Evolutionary conservation across 305 asterid genomes (phyloP), one percentile per base, ranked within the genome.

Genomic region (Fraxinus dipetala): DNA sequence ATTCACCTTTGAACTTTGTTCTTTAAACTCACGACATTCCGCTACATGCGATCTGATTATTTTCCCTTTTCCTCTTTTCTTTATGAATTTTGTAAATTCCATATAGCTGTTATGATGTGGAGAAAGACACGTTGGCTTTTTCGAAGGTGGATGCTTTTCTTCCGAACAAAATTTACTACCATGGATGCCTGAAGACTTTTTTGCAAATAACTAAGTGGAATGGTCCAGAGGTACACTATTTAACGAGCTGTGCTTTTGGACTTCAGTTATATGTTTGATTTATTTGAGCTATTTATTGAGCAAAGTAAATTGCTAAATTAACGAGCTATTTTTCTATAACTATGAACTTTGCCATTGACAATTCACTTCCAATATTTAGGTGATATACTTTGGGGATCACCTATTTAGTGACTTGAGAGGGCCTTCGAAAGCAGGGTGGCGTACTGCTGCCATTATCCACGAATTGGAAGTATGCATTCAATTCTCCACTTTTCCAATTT

Each of bases 341-440:
- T 76, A 26, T 65, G 40, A 61, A 36, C 70, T 28, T 74, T 72
- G 10, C 79, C 45, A 45, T 70, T 84, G 75, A 35, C 48, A 70
- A 79, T 69, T 18, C 75, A 72, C 70, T 65, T 30, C 8, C 6
- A 26, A 75, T 59, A 24, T 26, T 69, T 82, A 95, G 99, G 99
- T 96, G 89, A 96, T 96, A 86, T 96, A 96, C 88, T 96, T 94
- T 86, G 99, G 99, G 81, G 99, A 96, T 81, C 99, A 96, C 89
- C 89, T 96, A 43, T 96, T 96, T 88, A 96, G 98, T 83, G 99
- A 96, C 88, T 93, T 94, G 70, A 90, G 98, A 85, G 99, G 98
- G 79, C 99, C 99, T 87, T 93, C 99, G 75, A 94, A 92, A 88
- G 91, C 99, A 9, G 99, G 99, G 75, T 96, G 99, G 99, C 95